Evolutionary conservation across 2,329 filamentous ascomycete species (phyloP), one percentile per base, ranked within the genome.

Genomic region (Paraphaeosphaeria minitans): DNA sequence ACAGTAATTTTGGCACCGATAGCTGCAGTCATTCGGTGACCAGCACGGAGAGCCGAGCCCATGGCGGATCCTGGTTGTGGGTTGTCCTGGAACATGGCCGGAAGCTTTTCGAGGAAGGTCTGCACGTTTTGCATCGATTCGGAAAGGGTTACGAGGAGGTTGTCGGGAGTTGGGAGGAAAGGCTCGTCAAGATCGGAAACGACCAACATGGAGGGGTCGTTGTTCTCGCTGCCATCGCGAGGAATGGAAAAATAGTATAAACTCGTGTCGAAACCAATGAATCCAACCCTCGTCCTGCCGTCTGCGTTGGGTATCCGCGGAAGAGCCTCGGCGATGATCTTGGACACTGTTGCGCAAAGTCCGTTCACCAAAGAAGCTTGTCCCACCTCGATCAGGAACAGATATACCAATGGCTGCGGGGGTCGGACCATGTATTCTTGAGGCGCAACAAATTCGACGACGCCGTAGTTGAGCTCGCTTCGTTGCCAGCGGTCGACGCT

Each of bases 341-440:
- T 87, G 57, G 95, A 94, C 62, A 89, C 92, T 10, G 95, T 98
- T 51, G 95, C 95, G 59, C 98, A 83, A 33, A 99, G 87, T 50
- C 95, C 95, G 64, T 89, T 96, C 16, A 92, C 93, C 16, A 97
- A 91, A 33, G 94, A 88, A 13, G 92, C 88, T 70, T 93, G 96
- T 82, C 92, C 97, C 63, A 97, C 93, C 70, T 97, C 94, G 72
- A 98, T 92, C 68, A 97, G 83, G 84, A 98, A 98, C 14, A 97
- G 85, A 75, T 98, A 98, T 41, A 97, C 94, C 41, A 98, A 83
- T 24, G 94, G 95, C 78, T 97, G 95, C 24, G 95, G 95, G 57
- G 95, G 93, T 61, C 95, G 90, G 37, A 99, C 95, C 95, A 99
- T 99, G 80, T 99, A 99, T 79, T 99, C 95, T 78, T 99, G 95